Evolutionary conservation across 225 moss, liverwort and hornwort genomes (phyloP), one percentile per base, ranked within the genome.

Genomic region (Takakia lepidozioides): DNA sequence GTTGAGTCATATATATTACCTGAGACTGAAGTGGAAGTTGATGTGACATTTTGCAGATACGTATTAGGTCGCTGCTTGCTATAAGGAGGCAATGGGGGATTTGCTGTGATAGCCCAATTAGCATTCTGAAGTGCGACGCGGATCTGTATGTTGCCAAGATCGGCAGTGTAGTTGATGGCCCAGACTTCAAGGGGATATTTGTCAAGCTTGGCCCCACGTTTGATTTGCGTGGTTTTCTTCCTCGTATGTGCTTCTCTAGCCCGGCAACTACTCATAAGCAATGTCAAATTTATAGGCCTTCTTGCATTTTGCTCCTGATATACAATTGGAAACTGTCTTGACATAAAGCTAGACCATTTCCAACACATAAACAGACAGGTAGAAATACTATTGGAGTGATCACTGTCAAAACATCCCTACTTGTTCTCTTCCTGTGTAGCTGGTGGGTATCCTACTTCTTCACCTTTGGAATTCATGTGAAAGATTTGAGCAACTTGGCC

Each of bases 121-220:
- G 37, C 27, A 64, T 64, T 6, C 27, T 46, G 21, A 51, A 57
- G 44, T 46, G 57, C 27, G 57, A 64, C 18, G 49, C 64, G 16
- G 51, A 64, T 35, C 48, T 57, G 56, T 64, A 64, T 27, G 44
- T 64, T 10, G 64, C 64, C 21, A 64, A 49, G 57, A 44, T 51
- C 27, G 64, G 64, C 19, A 50, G 21, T 6, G 42, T 50, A 28
- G 38, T 64, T n/a, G 51, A 51, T 20, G 25, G 56, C 14, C 49
- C 57, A 2, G 11, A 49, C n/a, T 64, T 64, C 45, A 19, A 51
- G 49, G 64, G 57, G 2, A 55, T 64, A 4, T 64, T 34, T 38
- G 51, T 64, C 3, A 64, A 64, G 22, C 48, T 64, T 13, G 64
- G 56, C 17, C 64, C 64, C 32, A 56, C 49, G 20, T 64, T 64